phyloP scores from a whole-genome alignment of 2,329 filamentous ascomycete genomes.

The Aureobasidium pullulans region DNA sequence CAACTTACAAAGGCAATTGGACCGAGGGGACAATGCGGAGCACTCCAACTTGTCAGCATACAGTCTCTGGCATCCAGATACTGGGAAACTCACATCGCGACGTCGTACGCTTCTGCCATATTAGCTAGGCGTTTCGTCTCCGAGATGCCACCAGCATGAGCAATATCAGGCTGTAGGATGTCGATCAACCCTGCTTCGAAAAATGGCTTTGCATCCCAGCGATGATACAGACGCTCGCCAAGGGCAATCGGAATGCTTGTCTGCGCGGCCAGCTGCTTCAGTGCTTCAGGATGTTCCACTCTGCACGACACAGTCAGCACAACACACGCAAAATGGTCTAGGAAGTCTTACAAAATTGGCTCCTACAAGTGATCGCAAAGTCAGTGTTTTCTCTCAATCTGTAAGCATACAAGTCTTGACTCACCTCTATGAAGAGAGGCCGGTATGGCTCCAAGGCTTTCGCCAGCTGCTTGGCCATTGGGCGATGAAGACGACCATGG shows the following conservation, averaged over 20 bases:
- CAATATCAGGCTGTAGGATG: conserved; percentile 65
- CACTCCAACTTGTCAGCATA: conserved; percentile 24
- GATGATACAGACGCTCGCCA: conserved; percentile 62
- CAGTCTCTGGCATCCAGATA: neutral
- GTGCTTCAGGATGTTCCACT: conserved; percentile 59
- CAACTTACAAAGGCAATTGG: conserved; percentile 55
- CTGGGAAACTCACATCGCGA: conserved; percentile 37
- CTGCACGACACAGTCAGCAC: conserved; percentile 40
- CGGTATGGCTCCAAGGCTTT: conserved; percentile 58
- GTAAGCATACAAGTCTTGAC: neutral
- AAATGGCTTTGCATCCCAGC: conserved; percentile 69
- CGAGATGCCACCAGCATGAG: conserved; percentile 64
- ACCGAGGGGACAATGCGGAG: conserved; percentile 66
- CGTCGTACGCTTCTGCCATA: conserved; percentile 66
- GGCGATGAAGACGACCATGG: conserved; percentile 67
- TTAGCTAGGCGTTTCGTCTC: conserved; percentile 62
- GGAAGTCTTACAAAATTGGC: neutral
- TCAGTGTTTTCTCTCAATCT: neutral
- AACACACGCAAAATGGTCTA: neutral
- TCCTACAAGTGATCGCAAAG: neutral
- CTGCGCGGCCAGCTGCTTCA: conserved; percentile 52
- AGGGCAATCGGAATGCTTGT: conserved; percentile 62
- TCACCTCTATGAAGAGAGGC: conserved; percentile 71
- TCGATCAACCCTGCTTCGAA: conserved; percentile 62
- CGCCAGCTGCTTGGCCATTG: conserved; percentile 74